A percentile compares a stretch with the other conserved stretches of the same genome.
Evolutionary conservation across 495 filamentous ascomycete genomes (phyloP).

Genomic region (Daldinia caldariorum): DNA sequence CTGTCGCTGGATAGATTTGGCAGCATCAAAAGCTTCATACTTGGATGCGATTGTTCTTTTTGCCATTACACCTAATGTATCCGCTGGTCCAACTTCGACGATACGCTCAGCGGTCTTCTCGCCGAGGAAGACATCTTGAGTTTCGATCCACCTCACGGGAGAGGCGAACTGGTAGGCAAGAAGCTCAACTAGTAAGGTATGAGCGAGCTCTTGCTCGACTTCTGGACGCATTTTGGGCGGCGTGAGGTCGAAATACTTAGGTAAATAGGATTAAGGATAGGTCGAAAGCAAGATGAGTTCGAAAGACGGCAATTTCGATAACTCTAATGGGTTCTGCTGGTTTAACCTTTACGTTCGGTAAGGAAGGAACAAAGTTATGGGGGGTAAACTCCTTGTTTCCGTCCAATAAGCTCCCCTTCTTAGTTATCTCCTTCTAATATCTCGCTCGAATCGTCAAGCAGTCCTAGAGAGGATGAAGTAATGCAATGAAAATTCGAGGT

Average conservation of each 20-base stretch:
- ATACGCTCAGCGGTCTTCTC: constrained; percentile 96
- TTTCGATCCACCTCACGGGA: constrained; percentile 99
- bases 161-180: constrained; percentile 99
- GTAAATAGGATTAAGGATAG: constrained; percentile 14
- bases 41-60: constrained; percentile 95
- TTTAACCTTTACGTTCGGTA: constrained; percentile 16
- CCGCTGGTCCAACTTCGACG: constrained; percentile 95
- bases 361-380: constrained; percentile 5
- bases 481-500: neutral
- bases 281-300: constrained; percentile 4
- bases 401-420: constrained; percentile 6
- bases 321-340: constrained; percentile 20
- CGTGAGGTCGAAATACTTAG: constrained; percentile 44
- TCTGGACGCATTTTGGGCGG: constrained; percentile 87
- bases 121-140: constrained; percentile 97
- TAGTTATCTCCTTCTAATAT: neutral
- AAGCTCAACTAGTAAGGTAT: constrained; percentile 97
- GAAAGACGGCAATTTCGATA: constrained; percentile 22
- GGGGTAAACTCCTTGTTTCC: constrained; percentile 10
- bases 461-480: constrained; percentile 3
- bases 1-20: constrained; percentile 92
- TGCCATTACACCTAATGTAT: constrained; percentile 98
- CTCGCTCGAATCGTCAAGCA: neutral
- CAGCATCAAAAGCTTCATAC: constrained; percentile 98
- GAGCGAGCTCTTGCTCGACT: constrained; percentile 97